Base-by-base conservation (phyloP, 2,329 filamentous ascomycete genomes). In the Cercospora citrullina region DNA sequence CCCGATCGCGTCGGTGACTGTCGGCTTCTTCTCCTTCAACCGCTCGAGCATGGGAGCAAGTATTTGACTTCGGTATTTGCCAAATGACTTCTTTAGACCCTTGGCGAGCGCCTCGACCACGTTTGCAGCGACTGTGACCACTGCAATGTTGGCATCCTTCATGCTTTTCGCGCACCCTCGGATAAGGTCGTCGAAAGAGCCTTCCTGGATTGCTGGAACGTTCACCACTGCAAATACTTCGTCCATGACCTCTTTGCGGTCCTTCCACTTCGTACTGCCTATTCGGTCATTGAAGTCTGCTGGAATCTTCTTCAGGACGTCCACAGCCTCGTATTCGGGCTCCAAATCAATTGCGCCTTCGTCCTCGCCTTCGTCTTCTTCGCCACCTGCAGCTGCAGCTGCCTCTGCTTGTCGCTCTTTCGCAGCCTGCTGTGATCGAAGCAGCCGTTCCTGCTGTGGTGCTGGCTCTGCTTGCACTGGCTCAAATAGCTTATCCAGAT, bases 131-230 rank as follows among this genome's bases (percentile, higher is more conserved):
- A 95, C 90, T 1, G 91, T 95, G 21, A 97, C 95, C 60, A 98
- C 95, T 5, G 92, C 91, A 73, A 99, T 91, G 77, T 99, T 99
- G 74, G 96, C 95, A 74, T 99, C 96, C 80, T 99, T 99, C 95
- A 99, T 99, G 74, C 89, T 93, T 80, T 98, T 99, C 55, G 95
- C 94, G 64, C 98, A 85, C 4, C 88, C 90, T 69, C 92, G 87
- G 65, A 92, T 88, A 72, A 98, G 86, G 75, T 98, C 94, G 77
- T 90, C 88, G 76, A 93, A 98, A 64, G 92, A 90, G 6, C 89
- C 92, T 73, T 98, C 94, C 79, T 97, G 96, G 79, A 99, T 97
- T 69, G 90, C 87, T 14, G 94, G 93, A 48, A 96, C 90, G 74
- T 96, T 96, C 65, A 96, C 80, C 3, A 88, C 85, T 14, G 87